Percentiles rank a stretch among this genome's conserved stretches.
These are phyloP conservation scores for Clitopilus passeckerianus DNA, from an alignment of 768 basidiomycete genomes.

Conservation along the genomic window DNA sequence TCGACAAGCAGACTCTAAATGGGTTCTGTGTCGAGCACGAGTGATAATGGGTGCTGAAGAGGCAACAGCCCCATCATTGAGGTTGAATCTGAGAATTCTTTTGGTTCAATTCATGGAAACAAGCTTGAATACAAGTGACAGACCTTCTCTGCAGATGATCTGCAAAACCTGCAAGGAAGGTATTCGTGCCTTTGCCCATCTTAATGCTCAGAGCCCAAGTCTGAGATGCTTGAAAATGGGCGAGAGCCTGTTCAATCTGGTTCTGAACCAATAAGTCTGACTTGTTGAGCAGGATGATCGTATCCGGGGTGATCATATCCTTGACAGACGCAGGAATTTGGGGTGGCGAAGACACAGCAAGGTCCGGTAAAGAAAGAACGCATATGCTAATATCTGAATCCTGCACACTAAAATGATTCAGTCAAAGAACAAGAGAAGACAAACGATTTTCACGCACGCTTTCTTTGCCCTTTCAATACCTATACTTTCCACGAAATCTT, in stretches of 20 bases:
- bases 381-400: conserved; percentile 73
- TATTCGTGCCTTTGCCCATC: conserved; percentile 48
- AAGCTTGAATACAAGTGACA: conserved; percentile 6
- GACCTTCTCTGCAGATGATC: conserved; percentile 46
- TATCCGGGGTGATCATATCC: conserved; percentile 39
- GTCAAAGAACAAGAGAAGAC: neutral
- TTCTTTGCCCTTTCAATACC: conserved; percentile 72
- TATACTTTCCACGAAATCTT: conserved; percentile 73
- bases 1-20: conserved; percentile 59
- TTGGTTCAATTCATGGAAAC: neutral
- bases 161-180: conserved; percentile 59
- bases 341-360: conserved; percentile 31
- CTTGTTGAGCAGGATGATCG: conserved; percentile 79
- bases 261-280: conserved; percentile 38
- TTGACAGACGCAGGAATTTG: conserved; percentile 34
- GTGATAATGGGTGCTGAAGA: conserved; percentile 62
- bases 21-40: conserved; percentile 73
- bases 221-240: neutral
- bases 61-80: conserved; percentile 16
- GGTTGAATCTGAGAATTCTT: conserved; percentile 17
- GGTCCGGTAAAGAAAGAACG: conserved; percentile 66
- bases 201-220: conserved; percentile 63
- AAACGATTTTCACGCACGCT: conserved; percentile 58
- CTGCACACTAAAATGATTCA: conserved; percentile 42
- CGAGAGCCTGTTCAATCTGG: conserved; percentile 4